A percentile compares a stretch with the other conserved stretches of the same genome.
These are phyloP conservation scores for Mucor lusitanicus DNA, from an alignment of 371 early-diverging fungal genomes.

Conservation along the genomic window DNA sequence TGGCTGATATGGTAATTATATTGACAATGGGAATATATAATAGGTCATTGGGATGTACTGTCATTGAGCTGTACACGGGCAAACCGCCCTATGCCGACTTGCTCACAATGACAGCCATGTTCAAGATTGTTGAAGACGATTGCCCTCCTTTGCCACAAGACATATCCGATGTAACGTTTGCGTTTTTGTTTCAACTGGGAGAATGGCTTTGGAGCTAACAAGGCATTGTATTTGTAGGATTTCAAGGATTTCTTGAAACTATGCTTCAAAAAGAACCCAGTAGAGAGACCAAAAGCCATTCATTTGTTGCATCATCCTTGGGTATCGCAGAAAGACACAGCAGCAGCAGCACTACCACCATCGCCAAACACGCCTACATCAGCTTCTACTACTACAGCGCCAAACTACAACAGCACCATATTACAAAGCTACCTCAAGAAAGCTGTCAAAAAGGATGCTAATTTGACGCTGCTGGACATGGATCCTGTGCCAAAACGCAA, in stretches of 20 bases:
- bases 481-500: not conserved
- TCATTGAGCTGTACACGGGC: slow-evolving; percentile 88
- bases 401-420: not conserved
- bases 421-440: slow-evolving; percentile 5
- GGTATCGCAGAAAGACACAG: slow-evolving; percentile 54
- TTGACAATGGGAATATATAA: not conserved
- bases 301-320: slow-evolving; percentile 74
- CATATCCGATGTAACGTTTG: slow-evolving; percentile 62
- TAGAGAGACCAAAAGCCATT: slow-evolving; percentile 54
- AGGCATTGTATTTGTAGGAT: too few relatives aligned
- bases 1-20: not conserved
- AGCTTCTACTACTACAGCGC: not conserved
- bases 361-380: not conserved
- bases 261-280: slow-evolving; percentile 85
- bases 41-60: slow-evolving; percentile 78
- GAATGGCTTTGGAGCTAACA: too few relatives aligned
- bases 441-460: not conserved
- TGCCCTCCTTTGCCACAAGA: slow-evolving; percentile 80
- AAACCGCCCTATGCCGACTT: slow-evolving; percentile 86
- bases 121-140: slow-evolving; percentile 89
- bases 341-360: not conserved
- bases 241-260: slow-evolving; percentile 71
- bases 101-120: slow-evolving; percentile 87
- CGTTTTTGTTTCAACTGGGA: too few relatives aligned
- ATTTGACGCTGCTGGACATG: not conserved